Conservation (phyloP, 495 filamentous ascomycete genomes). For the Annulohypoxylon stygium region DNA sequence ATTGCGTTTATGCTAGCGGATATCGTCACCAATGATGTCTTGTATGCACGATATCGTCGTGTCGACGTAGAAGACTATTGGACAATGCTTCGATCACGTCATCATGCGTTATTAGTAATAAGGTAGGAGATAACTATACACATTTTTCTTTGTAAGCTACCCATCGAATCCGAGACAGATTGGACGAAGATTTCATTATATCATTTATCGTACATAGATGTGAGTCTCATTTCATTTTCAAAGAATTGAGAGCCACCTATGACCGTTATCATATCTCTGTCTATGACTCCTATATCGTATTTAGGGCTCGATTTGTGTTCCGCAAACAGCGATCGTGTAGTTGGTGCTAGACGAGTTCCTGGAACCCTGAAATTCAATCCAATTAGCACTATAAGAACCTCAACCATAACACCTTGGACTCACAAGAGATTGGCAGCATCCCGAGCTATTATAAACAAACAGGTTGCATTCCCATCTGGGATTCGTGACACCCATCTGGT, state of each 20-base stretch:
- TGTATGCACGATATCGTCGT: background rate
- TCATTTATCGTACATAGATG: background rate
- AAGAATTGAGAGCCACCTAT: background rate
- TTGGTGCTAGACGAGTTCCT: slow-evolving; percentile 47
- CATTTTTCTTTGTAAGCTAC: background rate
- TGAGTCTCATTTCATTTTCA: background rate
- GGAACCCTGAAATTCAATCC: slow-evolving; percentile 38
- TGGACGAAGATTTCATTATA: background rate
- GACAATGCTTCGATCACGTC: background rate
- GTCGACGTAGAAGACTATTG: slow-evolving; percentile 6
- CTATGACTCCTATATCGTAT: background rate
- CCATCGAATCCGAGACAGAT: background rate
- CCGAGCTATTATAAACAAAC: slow-evolving; percentile 51
- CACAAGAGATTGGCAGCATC: slow-evolving; percentile 50
- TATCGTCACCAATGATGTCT: background rate
- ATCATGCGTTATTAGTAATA: background rate
- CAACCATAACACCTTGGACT: slow-evolving; percentile 13
- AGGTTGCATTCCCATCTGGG: slow-evolving; percentile 50
- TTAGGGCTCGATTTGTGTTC: slow-evolving; percentile 34
- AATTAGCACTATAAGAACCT: background rate
- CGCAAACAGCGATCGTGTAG: slow-evolving; percentile 47
- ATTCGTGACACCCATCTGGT: slow-evolving; percentile 44
- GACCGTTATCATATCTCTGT: background rate
- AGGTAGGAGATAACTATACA: background rate
- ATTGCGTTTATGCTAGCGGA: background rate